A percentile compares a stretch with the other conserved stretches of the same genome.
phyloP scores from a whole-genome alignment of 2,329 filamentous ascomycete species.

The Fusarium haematococcum region DNA sequence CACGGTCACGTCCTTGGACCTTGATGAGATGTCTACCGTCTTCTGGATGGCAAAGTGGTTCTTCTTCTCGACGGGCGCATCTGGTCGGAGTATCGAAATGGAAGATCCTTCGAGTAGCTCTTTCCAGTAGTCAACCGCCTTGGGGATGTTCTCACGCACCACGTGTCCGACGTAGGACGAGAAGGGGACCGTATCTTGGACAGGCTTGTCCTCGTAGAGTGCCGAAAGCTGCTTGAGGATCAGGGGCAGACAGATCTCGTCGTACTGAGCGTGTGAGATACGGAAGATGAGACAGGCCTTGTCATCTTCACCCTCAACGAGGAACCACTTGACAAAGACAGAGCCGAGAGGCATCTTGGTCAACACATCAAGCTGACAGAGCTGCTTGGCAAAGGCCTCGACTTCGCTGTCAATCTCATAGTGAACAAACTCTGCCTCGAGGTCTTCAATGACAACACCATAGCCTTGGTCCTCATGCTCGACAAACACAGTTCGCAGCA shows the following conservation, averaged over 20 bases:
- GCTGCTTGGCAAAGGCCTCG: slow-evolving; percentile 63
- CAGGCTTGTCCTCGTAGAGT: slow-evolving; percentile 51
- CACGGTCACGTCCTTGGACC: background rate
- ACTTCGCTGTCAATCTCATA: slow-evolving; percentile 55
- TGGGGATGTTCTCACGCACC: slow-evolving; percentile 53
- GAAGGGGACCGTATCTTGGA: slow-evolving; percentile 54
- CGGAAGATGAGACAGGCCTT: slow-evolving; percentile 65
- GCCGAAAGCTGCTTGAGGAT: slow-evolving; percentile 70
- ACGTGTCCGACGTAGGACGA: slow-evolving; percentile 58
- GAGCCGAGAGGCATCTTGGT: slow-evolving; percentile 68
- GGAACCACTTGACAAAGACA: slow-evolving; percentile 70
- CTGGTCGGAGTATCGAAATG: slow-evolving; percentile 57
- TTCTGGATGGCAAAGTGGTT: slow-evolving; percentile 57
- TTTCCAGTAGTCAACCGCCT: slow-evolving; percentile 71
- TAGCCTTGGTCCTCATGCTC: slow-evolving; percentile 62
- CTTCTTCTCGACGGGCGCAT: slow-evolving; percentile 50
- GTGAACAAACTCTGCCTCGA: background rate
- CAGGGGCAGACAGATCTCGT: slow-evolving; percentile 74
- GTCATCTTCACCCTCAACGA: slow-evolving; percentile 53
- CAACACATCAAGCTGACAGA: slow-evolving; percentile 67
- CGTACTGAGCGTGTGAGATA: slow-evolving; percentile 77
- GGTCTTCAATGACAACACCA: slow-evolving; percentile 63
- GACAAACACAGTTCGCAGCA: slow-evolving; percentile 75
- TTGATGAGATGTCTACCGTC: slow-evolving; percentile 54
- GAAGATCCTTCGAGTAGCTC: slow-evolving; percentile 67